Evolutionary conservation across 2,329 filamentous ascomycete genomes (phyloP), one percentile per base, ranked within the genome.

Genomic region (Cladosporium oxysporum): DNA sequence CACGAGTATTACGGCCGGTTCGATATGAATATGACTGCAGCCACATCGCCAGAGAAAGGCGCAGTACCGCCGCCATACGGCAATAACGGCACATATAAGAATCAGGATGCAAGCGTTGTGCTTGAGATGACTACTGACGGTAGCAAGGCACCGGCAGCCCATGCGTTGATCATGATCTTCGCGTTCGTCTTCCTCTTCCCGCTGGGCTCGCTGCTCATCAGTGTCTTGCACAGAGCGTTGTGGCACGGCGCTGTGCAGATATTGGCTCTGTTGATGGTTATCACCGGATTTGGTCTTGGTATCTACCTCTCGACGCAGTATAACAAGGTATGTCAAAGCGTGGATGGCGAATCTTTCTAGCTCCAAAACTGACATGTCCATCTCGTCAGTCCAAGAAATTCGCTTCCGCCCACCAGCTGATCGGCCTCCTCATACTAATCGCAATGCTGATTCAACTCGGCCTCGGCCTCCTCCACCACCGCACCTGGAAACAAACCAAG

Each of bases 391-490:
- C 66, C 58, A 70, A 68, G 53, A 5, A 59, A 49, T 69, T 71
- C 65, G 61, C 50, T 55, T 70, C 72, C 44, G 67, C 68, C 10
- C 87, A 89, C 71, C 87, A 89, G 71, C 79, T 89, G 59, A 77
- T 90, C 65, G 87, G 87, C 10, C 79, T 87, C 65, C 72, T 88
- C 18, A 76, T 87, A 47, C 78, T 86, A 55, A 76, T 81, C 52
- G 80, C 84, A 59, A 75, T 88, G 61, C 73, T 89, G 18, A 77
- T 72, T 5, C 85, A 88, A 70, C 83, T 87, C 66, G 74, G 78
- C 1, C 73, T 89, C 16, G 87, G 87, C 31, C 79, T 84, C 68
- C 69, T 87, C 64, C 84, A 88, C 69, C 87, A 88, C 70, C 78
- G 80, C 57, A 78, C 83, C 44, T 87, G 80, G 74, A 83, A 82